Base-by-base conservation (phyloP, 768 basidiomycete species). In the Rhizopogon rudus region DNA sequence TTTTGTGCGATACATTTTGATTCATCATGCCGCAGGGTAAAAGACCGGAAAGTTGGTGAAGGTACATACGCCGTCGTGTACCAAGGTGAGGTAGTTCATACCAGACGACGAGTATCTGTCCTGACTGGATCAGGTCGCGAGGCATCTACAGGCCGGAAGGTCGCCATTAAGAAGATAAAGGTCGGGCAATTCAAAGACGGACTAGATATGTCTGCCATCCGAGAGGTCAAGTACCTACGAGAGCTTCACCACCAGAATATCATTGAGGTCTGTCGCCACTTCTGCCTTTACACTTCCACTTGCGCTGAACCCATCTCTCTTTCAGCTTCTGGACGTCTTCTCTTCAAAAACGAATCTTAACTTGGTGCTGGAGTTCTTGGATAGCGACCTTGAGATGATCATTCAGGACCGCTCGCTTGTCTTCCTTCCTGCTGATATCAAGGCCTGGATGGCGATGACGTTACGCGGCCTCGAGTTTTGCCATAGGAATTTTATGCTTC, bases 361-460 rank as follows among this genome's bases (percentile, higher is more conserved):
- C 68, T 86, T 99, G 31, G 97, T 99, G 35, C 81, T 99, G 10
- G 97, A 99, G 67, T 98, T 94, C 71, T 79, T 98, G 52, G 91
- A 96, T 62, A 94, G 91, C 28, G 97, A 99, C 72, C 79, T 99
- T 33, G 97, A 99, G 73, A 92, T 92, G 70, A 86, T 98, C 63
- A 98, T 99, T 70, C 93, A 93, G 65, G 95, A 99, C 71, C 81
- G 91, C 42, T 79, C 86, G 1, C 84, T 97, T 54, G 90, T 98
- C 22, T 98, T 99, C 68, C 77, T 94, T 33, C 90, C 92, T 3
- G 92, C 91, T 1, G 97, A 99, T 69, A 94, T 98, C 74, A 99
- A 99, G 71, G 88, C 89, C 59, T 99, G 97, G 96, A 92, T 97
- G 83, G 90, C 91, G 10, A 98, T 98, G 97, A 94, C 91, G 0